phyloP scores from a whole-genome alignment of 306 rosid genomes.

The Pterocarpus santalinus region DNA sequence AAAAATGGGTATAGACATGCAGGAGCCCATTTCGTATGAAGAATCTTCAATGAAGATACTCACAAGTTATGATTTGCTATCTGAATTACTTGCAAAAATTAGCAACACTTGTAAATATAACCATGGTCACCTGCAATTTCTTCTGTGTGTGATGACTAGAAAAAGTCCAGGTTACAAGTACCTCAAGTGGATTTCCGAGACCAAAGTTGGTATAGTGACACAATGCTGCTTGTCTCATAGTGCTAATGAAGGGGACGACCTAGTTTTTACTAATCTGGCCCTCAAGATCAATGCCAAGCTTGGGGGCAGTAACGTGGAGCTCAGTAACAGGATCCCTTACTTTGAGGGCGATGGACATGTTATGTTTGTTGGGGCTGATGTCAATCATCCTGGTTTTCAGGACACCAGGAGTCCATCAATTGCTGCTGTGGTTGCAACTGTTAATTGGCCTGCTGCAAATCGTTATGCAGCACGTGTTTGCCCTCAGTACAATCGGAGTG shows the following conservation, averaged over 20 bases:
- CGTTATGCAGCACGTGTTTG: constrained; percentile 78
- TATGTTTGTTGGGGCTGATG: constrained; percentile 91
- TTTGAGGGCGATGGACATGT: constrained; percentile 63
- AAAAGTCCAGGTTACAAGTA: constrained; percentile 70
- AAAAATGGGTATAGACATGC: constrained; percentile 72
- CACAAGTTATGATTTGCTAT: constrained; percentile 42
- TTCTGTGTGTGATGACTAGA: constrained; percentile 78
- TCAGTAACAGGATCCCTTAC: constrained; percentile 56
- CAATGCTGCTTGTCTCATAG: constrained; percentile 76
- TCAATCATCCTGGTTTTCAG: constrained; percentile 72
- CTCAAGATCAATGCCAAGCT: constrained; percentile 90
- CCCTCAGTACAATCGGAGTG: constrained; percentile 63
- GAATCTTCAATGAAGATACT: constrained; percentile 59
- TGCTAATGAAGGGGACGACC: constrained; percentile 65
- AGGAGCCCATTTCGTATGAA: constrained; percentile 55
- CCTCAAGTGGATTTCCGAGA: constrained; percentile 82
- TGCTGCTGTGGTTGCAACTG: constrained; percentile 82
- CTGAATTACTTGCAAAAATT: constrained; percentile 57
- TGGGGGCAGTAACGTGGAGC: constrained; percentile 91
- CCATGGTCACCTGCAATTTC: constrained; percentile 57
- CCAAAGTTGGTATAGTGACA: constrained; percentile 76
- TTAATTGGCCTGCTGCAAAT: constrained; percentile 88
- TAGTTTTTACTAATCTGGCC: constrained; percentile 69
- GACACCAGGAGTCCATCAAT: constrained; percentile 69
- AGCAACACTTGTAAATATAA: constrained; percentile 31